Conservation (phyloP, 495 filamentous ascomycete species). For the Penicillium arizonense region DNA sequence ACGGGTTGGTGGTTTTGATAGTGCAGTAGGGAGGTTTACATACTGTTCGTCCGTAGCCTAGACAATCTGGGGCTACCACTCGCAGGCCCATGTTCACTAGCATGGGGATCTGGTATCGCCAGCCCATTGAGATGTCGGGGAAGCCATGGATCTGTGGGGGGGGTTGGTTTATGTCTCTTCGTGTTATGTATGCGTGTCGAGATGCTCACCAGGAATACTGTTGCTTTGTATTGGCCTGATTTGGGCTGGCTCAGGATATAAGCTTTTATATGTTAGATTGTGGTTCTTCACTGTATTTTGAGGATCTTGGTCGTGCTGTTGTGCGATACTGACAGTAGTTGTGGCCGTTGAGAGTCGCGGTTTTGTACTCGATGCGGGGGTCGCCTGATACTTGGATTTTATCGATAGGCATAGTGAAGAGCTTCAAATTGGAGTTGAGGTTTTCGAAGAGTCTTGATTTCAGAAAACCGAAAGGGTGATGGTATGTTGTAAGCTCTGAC, state of each 20-base stretch:
- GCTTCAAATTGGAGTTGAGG: background rate
- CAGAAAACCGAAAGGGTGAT: too few relatives aligned
- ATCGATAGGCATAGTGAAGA: conserved; percentile 48
- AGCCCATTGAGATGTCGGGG: conserved; percentile 68
- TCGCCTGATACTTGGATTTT: conserved; percentile 62
- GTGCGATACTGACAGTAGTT: conserved; percentile 52
- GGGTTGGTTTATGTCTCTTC: conserved; percentile 1
- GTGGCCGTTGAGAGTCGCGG: conserved; percentile 57
- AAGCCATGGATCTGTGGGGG: conserved; percentile 57
- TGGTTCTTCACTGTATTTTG: background rate
- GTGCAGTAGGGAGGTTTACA: conserved; percentile 2
- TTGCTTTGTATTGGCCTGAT: conserved; percentile 51
- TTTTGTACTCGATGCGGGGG: conserved; percentile 59
- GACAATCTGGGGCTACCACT: conserved; percentile 75
- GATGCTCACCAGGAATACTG: conserved; percentile 60
- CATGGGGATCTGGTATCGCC: conserved; percentile 81
- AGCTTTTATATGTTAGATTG: conserved; percentile 2
- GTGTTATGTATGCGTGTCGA: background rate
- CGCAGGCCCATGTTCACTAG: conserved; percentile 65
- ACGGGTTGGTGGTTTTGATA: background rate
- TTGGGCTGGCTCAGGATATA: conserved; percentile 66
- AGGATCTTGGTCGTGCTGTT: too few relatives aligned
- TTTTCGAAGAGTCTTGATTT: too few relatives aligned
- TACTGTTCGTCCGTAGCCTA: conserved; percentile 79
- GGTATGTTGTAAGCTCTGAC: too few relatives aligned